Evolutionary conservation across 768 basidiomycete genomes (phyloP), one percentile per base, ranked within the genome.

Genomic region (Tulasnella sp.): DNA sequence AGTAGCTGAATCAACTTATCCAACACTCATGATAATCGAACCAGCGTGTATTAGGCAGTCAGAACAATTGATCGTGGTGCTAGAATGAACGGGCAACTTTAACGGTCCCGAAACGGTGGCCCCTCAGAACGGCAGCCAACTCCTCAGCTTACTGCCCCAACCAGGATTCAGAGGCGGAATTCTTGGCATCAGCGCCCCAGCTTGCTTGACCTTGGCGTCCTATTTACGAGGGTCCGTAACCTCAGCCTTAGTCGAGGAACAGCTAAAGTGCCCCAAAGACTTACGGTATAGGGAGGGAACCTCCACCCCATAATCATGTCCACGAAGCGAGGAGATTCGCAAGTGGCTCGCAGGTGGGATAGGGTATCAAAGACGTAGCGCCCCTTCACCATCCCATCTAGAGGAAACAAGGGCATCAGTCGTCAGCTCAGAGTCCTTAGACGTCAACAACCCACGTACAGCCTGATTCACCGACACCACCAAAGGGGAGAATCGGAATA

Each of bases 301-400:
- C 88, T 85, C 78, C 82, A 77, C 20, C 83, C 82, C 78, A 88
- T 75, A 31, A 86, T n/a, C 72, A 84, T 34, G 80, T 88, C 87
- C 75, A 86, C 81, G 87, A 85, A 89, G 78, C 84, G 80, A 44
- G 88, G 89, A 2, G 85, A 86, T 81, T 89, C 87, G 14, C 89
- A 72, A 0, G 92, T 90, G 6, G 91, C 84, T 77, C 95, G 89
- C 37, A 90, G 82, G 84, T 96, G 94, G 0, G 94, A 94, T 86
- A 96, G 96, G 83, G 89, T 87, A 81, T 94, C 93, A 82, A 96
- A 96, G 8, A 88, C 86, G 83, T 87, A 93, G 83, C 94, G 94
- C 44, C 94, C 93, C 3, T 91, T 91, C 83, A 93, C 91, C 80
- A 88, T 87, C 16, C 95, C 92, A 80, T 88, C 28, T 46, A 41